These are phyloP conservation scores for Vinca major DNA, from an alignment of 305 asterid species.

Conservation along the genomic window DNA sequence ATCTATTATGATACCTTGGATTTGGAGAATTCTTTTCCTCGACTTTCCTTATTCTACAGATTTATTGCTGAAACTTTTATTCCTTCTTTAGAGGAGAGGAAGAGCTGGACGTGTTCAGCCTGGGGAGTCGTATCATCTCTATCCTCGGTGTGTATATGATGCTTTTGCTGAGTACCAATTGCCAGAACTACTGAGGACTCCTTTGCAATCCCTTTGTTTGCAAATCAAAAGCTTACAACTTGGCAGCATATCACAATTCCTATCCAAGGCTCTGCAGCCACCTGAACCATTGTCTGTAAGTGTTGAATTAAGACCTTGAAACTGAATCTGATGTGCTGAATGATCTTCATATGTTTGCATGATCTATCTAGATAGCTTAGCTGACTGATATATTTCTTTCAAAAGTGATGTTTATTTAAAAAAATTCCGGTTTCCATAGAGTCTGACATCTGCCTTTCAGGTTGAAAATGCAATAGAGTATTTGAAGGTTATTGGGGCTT, in stretches of 20 bases:
- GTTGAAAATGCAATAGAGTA: conserved; percentile 89
- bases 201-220: conserved; percentile 87
- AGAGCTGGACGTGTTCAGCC: conserved; percentile 99
- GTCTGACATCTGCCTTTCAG: conserved; percentile 36
- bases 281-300: conserved; percentile 90
- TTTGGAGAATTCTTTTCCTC: neutral
- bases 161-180: conserved; percentile 86
- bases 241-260: conserved; percentile 77
- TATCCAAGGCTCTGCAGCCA: conserved; percentile 82
- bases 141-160: conserved; percentile 78
- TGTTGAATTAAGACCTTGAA: conserved; percentile 6
- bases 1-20: too few species aligned
- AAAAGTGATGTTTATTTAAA: neutral
- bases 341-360: neutral
- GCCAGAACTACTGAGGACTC: conserved; percentile 96
- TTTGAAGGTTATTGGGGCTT: conserved; percentile 86
- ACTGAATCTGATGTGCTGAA: neutral
- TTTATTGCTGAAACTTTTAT: conserved; percentile 1
- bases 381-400: neutral
- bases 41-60: neutral
- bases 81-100: conserved; percentile 72
- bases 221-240: conserved; percentile 93
- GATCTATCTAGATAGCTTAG: neutral
- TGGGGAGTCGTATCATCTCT: conserved; percentile 94
- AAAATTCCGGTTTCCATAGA: neutral